Percentiles rank a stretch among this genome's conserved stretches.
These are phyloP conservation scores for Aspergillus bertholletiae DNA, from an alignment of 495 filamentous ascomycete genomes.

Conservation along the genomic window DNA sequence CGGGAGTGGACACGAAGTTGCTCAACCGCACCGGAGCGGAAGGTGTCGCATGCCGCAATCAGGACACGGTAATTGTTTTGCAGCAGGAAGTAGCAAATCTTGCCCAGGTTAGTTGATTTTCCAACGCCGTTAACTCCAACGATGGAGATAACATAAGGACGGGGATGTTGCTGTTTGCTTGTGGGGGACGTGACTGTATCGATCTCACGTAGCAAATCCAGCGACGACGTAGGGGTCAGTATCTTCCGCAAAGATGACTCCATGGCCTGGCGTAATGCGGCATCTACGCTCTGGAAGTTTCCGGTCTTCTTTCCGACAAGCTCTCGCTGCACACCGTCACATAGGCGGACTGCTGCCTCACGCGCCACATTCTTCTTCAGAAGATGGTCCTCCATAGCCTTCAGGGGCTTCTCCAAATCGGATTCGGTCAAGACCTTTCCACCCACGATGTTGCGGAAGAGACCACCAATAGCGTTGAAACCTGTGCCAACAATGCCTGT, in stretches of 20 bases:
- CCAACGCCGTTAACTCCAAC: slow-evolving; percentile 98
- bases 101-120: slow-evolving; percentile 94
- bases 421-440: slow-evolving; percentile 85
- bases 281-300: slow-evolving; percentile 88
- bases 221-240: slow-evolving; percentile 88
- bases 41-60: slow-evolving; percentile 94
- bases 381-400: slow-evolving; percentile 93
- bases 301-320: slow-evolving; percentile 88
- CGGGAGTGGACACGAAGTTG: slow-evolving; percentile 91
- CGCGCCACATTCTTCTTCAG: slow-evolving; percentile 94
- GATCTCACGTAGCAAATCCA: slow-evolving; percentile 92
- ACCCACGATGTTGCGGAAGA: slow-evolving; percentile 92
- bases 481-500: slow-evolving; percentile 72
- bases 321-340: slow-evolving; percentile 85
- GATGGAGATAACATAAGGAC: slow-evolving; percentile 95
- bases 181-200: slow-evolving; percentile 67
- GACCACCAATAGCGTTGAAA: slow-evolving; percentile 72
- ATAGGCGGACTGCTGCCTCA: slow-evolving; percentile 88
- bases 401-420: slow-evolving; percentile 86
- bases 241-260: slow-evolving; percentile 89
- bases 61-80: slow-evolving; percentile 97
- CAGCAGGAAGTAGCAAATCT: slow-evolving; percentile 94
- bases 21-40: slow-evolving; percentile 95
- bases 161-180: slow-evolving; percentile 45
- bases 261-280: slow-evolving; percentile 77